Percentiles rank a stretch among this genome's conserved stretches.
phyloP scores from a whole-genome alignment of 2,329 filamentous ascomycete genomes.

The Fusarium musae region DNA sequence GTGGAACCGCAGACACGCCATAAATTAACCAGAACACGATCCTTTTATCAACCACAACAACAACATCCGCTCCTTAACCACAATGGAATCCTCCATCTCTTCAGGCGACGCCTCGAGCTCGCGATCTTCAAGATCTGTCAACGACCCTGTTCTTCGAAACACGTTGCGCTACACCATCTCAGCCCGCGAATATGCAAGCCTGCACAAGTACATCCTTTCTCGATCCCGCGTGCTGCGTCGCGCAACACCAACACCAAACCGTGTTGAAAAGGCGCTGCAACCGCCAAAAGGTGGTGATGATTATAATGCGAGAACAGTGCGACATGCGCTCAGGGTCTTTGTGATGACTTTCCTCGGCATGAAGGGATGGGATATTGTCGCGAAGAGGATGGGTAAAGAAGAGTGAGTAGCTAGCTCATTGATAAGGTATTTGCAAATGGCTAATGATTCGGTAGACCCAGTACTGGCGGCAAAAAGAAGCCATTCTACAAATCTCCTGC shows the following conservation, averaged over 20 bases:
- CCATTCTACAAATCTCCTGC: conserved; percentile 73
- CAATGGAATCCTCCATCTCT: conserved; percentile 36
- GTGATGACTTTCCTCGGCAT: conserved; percentile 70
- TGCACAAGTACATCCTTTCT: conserved; percentile 86
- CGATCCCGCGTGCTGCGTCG: conserved; percentile 69
- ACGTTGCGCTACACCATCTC: conserved; percentile 87
- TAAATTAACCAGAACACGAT: conserved; percentile 13
- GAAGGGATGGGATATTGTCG: conserved; percentile 69
- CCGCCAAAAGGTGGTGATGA: conserved; percentile 62
- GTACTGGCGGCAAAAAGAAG: conserved; percentile 56
- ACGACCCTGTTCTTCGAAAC: conserved; percentile 82
- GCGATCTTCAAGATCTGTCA: conserved; percentile 33
- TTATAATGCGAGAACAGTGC: conserved; percentile 75
- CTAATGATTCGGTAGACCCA: conserved; percentile 36
- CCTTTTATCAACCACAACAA: conserved; percentile 8
- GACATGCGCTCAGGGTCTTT: conserved; percentile 78
- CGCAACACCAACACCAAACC: conserved; percentile 65
- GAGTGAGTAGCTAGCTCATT: conserved; percentile 53
- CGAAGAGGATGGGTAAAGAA: conserved; percentile 58
- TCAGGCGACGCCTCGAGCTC: conserved; percentile 38
- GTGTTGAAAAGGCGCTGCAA: conserved; percentile 58
- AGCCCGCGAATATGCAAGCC: conserved; percentile 83
- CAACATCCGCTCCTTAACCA: conserved; percentile 12
- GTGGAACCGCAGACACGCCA: conserved; percentile 33
- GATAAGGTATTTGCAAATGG: neutral